Conservation (phyloP, 805 yeast species). For the Saccharomycopsis schoenii region DNA sequence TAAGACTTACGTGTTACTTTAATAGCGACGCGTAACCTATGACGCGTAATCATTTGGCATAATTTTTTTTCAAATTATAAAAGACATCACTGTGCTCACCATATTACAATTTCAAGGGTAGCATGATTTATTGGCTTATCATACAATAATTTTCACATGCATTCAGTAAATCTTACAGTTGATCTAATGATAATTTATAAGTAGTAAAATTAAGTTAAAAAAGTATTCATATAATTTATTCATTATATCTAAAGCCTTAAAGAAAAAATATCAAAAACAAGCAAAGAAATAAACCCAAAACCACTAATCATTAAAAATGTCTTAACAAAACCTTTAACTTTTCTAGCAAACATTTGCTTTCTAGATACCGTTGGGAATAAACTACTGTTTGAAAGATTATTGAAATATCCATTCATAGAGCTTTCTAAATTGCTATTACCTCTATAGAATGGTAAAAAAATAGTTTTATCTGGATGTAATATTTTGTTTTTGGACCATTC, state of each 20-base stretch:
- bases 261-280: background rate
- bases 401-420: background rate
- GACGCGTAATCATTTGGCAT: no score
- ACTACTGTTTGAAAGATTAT: background rate
- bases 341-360: background rate
- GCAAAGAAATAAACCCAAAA: background rate
- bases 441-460: constrained; percentile 1
- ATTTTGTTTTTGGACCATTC: constrained; percentile 17
- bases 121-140: no score
- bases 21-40: no score
- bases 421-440: background rate
- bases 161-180: no score
- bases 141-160: no score
- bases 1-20: no score
- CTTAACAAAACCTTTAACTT: background rate
- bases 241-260: background rate
- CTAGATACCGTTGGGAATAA: background rate
- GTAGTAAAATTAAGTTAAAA: no score
- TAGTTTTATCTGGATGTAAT: constrained; percentile 10
- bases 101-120: no score
- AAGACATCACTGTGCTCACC: no score
- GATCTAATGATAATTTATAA: no score
- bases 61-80: no score
- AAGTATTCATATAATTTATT: no score
- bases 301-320: background rate